A percentile compares a stretch with the other conserved stretches of the same genome.
Evolutionary conservation across 106 monocot genomes (phyloP).

Genomic region (Hemerocallis citrina): DNA sequence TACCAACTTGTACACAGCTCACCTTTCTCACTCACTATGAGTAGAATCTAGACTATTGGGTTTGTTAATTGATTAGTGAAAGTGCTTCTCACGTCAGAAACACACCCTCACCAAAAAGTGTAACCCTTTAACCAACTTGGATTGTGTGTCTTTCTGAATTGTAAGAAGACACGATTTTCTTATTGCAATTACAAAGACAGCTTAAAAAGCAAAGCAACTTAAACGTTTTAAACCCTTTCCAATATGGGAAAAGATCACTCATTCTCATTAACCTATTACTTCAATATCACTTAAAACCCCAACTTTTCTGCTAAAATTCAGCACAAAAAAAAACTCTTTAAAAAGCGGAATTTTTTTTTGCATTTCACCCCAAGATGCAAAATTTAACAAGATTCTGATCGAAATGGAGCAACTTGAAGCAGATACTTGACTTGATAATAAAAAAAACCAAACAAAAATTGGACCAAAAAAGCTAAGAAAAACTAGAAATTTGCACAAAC

Average conservation of each 20-base stretch:
- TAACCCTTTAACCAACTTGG: too few species aligned
- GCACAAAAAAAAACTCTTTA: conserved; percentile 6
- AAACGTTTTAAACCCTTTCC: too few species aligned
- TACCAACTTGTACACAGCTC: conserved; percentile 15
- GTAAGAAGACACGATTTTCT: too few species aligned
- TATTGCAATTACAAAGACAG: too few species aligned
- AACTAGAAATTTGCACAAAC: background rate
- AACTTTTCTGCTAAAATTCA: too few species aligned
- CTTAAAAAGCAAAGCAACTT: too few species aligned
- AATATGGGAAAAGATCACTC: too few species aligned
- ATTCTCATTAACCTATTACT: too few species aligned
- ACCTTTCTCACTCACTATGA: conserved; percentile 8
- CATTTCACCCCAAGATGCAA: background rate
- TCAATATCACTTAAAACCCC: too few species aligned
- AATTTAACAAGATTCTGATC: background rate
- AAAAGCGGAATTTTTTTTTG: background rate
- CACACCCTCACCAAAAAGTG: background rate
- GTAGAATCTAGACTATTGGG: background rate
- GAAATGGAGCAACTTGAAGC: too few species aligned
- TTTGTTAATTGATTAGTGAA: too few species aligned
- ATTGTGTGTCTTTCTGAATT: conserved; percentile 1
- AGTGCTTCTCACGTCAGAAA: background rate
- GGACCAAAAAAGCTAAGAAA: background rate
- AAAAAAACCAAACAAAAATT: background rate
- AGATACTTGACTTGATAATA: background rate